Base-by-base conservation (phyloP, 805 yeast species). In the Debaryomyces tyrocola region DNA sequence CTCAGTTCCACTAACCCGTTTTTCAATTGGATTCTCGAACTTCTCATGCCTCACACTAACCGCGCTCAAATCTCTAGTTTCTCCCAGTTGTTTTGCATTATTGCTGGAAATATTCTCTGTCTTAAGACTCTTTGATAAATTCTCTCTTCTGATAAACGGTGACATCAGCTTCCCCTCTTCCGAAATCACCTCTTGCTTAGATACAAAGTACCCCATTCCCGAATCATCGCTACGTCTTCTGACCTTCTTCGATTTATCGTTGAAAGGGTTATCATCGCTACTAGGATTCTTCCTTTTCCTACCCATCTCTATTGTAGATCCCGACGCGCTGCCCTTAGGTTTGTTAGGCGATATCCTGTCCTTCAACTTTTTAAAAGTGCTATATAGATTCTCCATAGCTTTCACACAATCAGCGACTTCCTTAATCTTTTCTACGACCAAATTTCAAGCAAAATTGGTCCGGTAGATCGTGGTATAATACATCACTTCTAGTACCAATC, bases 181-280 rank as follows among this genome's bases (percentile, higher is more conserved):
- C 11, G 34, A n/a, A 2, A n/a, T 11, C 5, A n/a, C 14, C 11
- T 2, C 11, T 6, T 14, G 10, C 10, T 24, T 24, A 31, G 17
- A n/a, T 14, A 14, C 29, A 20, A 15, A 3, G 8, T n/a, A 20
- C 12, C 17, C 31, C 8, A 14, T 18, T n/a, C 15, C 29, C 12
- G 14, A 29, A 39, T 24, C 39, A 9, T 40, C 37, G n/a, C 20
- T 15, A 28, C 6, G 15, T 27, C 31, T 21, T 34, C 24, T 15
- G 12, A n/a, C 14, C 18, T 39, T 27, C 28, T 12, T 20, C 15
- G 27, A 18, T 41, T 33, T 34, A 41, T 65, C 70, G 39, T 58
- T 55, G 49, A 65, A 66, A 5, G 70, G 70, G 44, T 65, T 65
- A 34, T 62, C 66, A 12, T 52, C 59, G 36, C 40, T 49, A 28